Base-by-base conservation (phyloP, 2,329 filamentous ascomycete genomes). In the Trichoderma atroviride region DNA sequence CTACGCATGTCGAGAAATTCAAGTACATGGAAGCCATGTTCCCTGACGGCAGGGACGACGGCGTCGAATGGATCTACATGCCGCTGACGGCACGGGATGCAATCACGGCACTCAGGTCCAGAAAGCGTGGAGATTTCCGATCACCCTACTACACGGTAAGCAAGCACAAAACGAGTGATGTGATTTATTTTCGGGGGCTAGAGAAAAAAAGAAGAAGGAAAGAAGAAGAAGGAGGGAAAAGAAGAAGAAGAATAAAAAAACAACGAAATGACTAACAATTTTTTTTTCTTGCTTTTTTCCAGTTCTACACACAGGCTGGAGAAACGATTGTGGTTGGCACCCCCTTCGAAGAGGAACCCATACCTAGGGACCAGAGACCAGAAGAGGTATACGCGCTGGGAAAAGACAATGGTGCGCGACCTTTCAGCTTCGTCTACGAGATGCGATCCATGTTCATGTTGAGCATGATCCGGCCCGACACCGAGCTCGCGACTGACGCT, bases 41-140 rank as follows among this genome's bases (percentile, higher is more conserved):
- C 57, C 31, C 37, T 5, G 6, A 50, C 27, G 14, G 27, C 27
- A 27, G 27, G 27, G 27, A 4, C 27, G 4, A 4, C 27, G 27
- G 13, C 6, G 6, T 43, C 19, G 40, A n/a, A 43, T 62, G 66
- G 58, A 62, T 56, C 14, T 69, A 69, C 37, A 27, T 69, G n/a
- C 58, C 66, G 7, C 10, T 62, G 9, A 29, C 58, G 1, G 33
- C 47, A 13, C 31, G 29, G 10, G 66, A 69, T 35, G 29, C 33
- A 19, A 56, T 69, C 31, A 62, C 35, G 14, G 58, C 50, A 22
- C 5, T 62, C 9, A 58, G 50, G 27, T 4, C 27, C 27, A 27
- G 27, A 27, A 27, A 4, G 27, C 2, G 27, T 2, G 27, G 27
- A 27, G 27, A 27, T 27, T 27, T 2, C 4, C 27, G 27, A 27